A percentile compares a stretch with the other conserved stretches of the same genome.
These are phyloP conservation scores for Hypoxylon intermedium DNA, from an alignment of 495 filamentous ascomycete genomes.

Conservation along the genomic window DNA sequence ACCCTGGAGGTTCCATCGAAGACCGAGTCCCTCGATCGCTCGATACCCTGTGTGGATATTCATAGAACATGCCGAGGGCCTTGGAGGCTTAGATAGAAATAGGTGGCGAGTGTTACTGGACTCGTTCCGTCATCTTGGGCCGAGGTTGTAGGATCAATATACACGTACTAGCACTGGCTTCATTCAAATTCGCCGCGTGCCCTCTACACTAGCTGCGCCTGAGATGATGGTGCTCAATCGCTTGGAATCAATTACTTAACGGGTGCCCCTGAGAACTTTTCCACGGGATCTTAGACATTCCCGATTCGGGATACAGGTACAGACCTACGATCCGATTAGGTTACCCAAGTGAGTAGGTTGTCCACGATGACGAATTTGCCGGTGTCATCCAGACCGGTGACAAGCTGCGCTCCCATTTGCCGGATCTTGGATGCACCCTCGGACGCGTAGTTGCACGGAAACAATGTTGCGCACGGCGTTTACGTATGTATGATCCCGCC, in stretches of 20 bases:
- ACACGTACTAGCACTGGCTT: no score
- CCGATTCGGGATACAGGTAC: background rate
- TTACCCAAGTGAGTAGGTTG: background rate
- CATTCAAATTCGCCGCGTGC: no score
- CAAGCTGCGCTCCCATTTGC: slow-evolving; percentile 16
- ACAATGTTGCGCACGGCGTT: background rate
- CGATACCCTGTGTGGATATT: slow-evolving; percentile 7
- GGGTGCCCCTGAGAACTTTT: background rate
- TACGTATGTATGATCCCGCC: no score
- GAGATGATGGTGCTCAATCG: background rate
- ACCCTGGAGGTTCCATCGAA: slow-evolving; percentile 23
- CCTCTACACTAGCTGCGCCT: no score
- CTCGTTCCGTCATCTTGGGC: slow-evolving; percentile 13
- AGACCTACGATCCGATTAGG: background rate
- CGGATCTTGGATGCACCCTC: slow-evolving; percentile 8
- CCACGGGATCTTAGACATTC: background rate
- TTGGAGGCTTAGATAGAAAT: background rate
- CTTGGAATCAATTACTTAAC: background rate
- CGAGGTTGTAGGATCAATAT: slow-evolving; percentile 21
- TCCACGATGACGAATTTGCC: slow-evolving; percentile 17
- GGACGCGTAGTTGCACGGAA: slow-evolving; percentile 5
- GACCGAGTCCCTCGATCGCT: slow-evolving; percentile 15
- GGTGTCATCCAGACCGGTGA: slow-evolving; percentile 5
- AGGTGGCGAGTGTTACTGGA: slow-evolving; percentile 10
- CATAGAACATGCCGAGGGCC: slow-evolving; percentile 2